Evolutionary conservation across 495 filamentous ascomycete species (phyloP), one percentile per base, ranked within the genome.

Genomic region (Talaromyces proteolyticus): DNA sequence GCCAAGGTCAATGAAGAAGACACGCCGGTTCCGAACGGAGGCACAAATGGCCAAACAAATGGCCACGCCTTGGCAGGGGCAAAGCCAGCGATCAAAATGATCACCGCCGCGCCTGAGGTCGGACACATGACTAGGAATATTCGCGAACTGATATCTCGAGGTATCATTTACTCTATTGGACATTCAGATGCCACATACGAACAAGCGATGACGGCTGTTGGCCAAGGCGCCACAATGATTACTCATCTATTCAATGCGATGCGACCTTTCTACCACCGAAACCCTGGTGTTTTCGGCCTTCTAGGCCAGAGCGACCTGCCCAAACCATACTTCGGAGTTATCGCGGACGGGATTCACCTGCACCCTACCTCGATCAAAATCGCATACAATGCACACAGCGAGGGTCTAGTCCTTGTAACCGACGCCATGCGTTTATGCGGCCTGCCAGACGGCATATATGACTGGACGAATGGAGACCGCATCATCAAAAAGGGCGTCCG

Each of bases 171-270:
- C 66, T 84, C 84, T 0, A 84, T 91, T 44, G 89, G 89, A n/a
- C 89, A 95, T 64, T 85, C 84, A 0, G 85, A 91, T 58, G 84
- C 87, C 6, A 85, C 85, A 3, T 91, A 87, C 65, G 85, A 89
- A 55, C 72, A 87, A 53, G 88, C 86, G 1, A 74, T 79, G 1
- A 64, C 65, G 3, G 87, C 86, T 12, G 78, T 90, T 1, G 61
- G 67, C n/a, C 65, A 77, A 18, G 89, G 89, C 39, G 87, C 86
- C 2, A 88, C 74, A 23, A 91, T 89, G 87, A 80, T 94, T 26
- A 95, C 89, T 1, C 89, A 95, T 58, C 74, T 94, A 2, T 95
- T 93, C 75, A 94, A 95, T 59, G 89, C 88, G 14, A 94, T 94
- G 88, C 77, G 81, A 4, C 87, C 86, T 14, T 80, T 92, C 6